Evolutionary conservation across 805 yeast species (phyloP).

Genomic region (Sungouiozyma ichnusensis): DNA sequence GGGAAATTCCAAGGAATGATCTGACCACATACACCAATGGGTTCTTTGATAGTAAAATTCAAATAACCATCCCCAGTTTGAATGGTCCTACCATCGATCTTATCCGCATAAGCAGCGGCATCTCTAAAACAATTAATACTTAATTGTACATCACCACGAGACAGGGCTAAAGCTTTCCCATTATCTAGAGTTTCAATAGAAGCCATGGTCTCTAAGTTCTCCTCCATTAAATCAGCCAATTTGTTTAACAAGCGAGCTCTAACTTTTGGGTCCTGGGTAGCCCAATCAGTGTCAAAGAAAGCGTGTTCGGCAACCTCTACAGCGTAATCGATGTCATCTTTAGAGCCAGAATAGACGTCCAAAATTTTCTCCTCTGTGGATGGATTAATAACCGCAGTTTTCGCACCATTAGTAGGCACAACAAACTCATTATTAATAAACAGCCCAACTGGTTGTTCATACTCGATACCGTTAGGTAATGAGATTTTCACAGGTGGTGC

Average conservation of each 20-base stretch:
- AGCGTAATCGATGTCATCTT: constrained; percentile 58
- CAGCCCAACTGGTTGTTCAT: constrained; percentile 77
- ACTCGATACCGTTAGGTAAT: constrained; percentile 55
- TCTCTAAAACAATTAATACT: constrained; percentile 57
- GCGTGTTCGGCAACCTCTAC: constrained; percentile 59
- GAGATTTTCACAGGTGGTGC: constrained; percentile 35
- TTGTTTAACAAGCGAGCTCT: constrained; percentile 45
- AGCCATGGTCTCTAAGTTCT: constrained; percentile 51
- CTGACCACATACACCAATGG: constrained; percentile 75
- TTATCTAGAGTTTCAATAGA: constrained; percentile 65
- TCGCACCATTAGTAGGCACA: constrained; percentile 41
- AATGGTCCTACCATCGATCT: constrained; percentile 52
- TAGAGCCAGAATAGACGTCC: constrained; percentile 47
- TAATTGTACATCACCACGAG: constrained; percentile 59
- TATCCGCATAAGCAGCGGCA: constrained; percentile 66
- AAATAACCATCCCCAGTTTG: constrained; percentile 55
- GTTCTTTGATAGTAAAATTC: constrained; percentile 60
- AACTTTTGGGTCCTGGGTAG: constrained; percentile 43
- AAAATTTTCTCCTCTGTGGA: constrained; percentile 54
- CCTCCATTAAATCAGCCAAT: constrained; percentile 61
- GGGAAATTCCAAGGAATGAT: constrained; percentile 86
- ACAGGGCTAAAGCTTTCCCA: constrained; percentile 60
- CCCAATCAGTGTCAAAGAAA: constrained; percentile 45
- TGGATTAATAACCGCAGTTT: constrained; percentile 47
- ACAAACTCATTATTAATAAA: constrained; percentile 82